Evolutionary conservation across 78 protist genomes (phyloP).

Genomic region (Diacronema lutheri): DNA sequence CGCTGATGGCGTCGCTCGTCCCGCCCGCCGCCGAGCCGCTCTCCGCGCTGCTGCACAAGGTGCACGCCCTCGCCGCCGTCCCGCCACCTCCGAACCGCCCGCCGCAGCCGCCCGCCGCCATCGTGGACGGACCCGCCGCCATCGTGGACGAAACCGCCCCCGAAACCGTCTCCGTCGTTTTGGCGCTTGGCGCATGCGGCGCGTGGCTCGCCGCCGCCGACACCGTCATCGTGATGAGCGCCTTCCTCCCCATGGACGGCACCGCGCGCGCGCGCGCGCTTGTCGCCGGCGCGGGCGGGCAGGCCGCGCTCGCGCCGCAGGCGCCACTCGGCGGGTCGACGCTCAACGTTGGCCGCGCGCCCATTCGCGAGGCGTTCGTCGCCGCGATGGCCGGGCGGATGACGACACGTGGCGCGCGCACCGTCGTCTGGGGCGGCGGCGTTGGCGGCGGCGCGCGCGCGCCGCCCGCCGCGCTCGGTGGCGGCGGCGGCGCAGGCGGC

Average conservation of each 20-base stretch:
- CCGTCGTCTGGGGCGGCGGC: too few relatives aligned
- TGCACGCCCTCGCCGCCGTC: not conserved
- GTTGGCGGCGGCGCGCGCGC: not conserved
- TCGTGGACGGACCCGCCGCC: not conserved
- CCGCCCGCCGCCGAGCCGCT: slow-evolving; percentile 50
- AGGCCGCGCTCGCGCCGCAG: not conserved
- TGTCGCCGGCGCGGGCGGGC: not conserved
- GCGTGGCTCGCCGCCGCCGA: slow-evolving; percentile 56
- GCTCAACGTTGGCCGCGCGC: too few relatives aligned
- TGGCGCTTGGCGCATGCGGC: slow-evolving; percentile 55
- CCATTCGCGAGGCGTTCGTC: too few relatives aligned
- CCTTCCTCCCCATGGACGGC: not conserved
- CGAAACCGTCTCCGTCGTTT: slow-evolving; percentile 3
- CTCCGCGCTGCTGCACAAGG: slow-evolving; percentile 43
- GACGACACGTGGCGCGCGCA: too few relatives aligned
- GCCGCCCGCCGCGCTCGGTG: not conserved
- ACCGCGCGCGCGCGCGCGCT: slow-evolving; percentile 1
- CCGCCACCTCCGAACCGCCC: too few relatives aligned
- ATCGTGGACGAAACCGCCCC: too few relatives aligned
- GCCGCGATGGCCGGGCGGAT: too few relatives aligned
- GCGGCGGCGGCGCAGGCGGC: not conserved
- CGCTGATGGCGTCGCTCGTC: slow-evolving; percentile 45
- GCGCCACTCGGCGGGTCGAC: not conserved
- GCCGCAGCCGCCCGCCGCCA: too few relatives aligned
- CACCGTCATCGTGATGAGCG: slow-evolving; percentile 4